Evolutionary conservation across 371 early-diverging fungal species (phyloP), one percentile per base, ranked within the genome.

Genomic region (Paraphysoderma sedebokerense): DNA sequence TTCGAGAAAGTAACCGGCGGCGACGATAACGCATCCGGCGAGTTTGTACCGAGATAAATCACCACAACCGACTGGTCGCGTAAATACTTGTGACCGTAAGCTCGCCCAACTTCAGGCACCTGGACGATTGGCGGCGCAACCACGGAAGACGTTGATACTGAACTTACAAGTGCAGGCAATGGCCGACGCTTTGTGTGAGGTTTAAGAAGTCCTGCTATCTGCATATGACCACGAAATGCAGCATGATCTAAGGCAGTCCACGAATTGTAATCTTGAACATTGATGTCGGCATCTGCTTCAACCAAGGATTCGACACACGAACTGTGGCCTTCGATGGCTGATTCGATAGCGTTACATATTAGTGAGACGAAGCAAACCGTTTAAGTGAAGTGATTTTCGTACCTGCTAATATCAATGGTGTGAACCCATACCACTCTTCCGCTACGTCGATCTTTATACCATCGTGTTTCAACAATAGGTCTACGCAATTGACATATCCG

Each of bases 171-270:
- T 17, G 49, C 37, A n/a, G 46, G 33, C 2, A 48, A 53, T 28
- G 44, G 51, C n/a, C 54, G 47, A 65, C 64, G 48, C 3, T 50
- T 44, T 1, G 15, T 53, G 12, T 58, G 51, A 7, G 74, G 68
- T n/a, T 62, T 57, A 9, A 74, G 63, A 30, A 73, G 37, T 0
- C 63, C 58, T 17, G 74, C 74, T 26, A 77, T 62, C 2, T 54
- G 61, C 27, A 66, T 52, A 40, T 66, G 62, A 30, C 80, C 81
- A 13, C 77, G 68, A 50, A 76, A 79, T 1, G 72, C 56, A 2
- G 81, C 79, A 50, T 79, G 77, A 46, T 78, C 79, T 50, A 74
- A 70, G n/a, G 79, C 74, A 9, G 65, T 71, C 79, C 79, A 81
- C 0, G 70, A 70, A 37, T 60, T 60, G 37, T 47, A 46, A 38